Evolutionary conservation across 2,329 filamentous ascomycete genomes (phyloP).

Genomic region (Beauveria rudraprayagi): DNA sequence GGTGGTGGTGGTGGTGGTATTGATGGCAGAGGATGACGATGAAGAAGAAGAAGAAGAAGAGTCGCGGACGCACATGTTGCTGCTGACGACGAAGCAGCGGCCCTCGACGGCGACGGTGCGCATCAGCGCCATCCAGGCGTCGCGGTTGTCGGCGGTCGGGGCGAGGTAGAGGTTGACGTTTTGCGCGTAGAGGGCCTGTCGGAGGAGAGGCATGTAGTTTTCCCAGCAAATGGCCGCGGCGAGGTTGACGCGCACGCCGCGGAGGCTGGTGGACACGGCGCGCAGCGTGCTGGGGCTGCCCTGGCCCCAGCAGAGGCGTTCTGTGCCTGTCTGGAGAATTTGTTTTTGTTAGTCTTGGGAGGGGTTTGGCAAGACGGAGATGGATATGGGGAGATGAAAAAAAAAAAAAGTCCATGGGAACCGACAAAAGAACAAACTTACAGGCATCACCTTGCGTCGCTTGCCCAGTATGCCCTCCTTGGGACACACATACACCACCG

Average conservation of each 20-base stretch:
- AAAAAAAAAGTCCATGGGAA: too few relatives aligned
- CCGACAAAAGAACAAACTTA: slow-evolving; percentile 31
- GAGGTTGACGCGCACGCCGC: slow-evolving; percentile 70
- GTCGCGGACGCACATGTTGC: slow-evolving; percentile 64
- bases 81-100: slow-evolving; percentile 74
- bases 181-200: slow-evolving; percentile 77
- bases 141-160: slow-evolving; percentile 77
- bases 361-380: neutral
- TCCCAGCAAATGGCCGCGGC: slow-evolving; percentile 94
- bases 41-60: too few relatives aligned
- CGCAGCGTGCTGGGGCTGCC: slow-evolving; percentile 70
- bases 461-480: slow-evolving; percentile 67
- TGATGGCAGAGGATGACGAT: too few relatives aligned
- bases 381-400: too few relatives aligned
- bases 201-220: slow-evolving; percentile 86
- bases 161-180: slow-evolving; percentile 89
- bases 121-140: slow-evolving; percentile 78
- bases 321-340: slow-evolving; percentile 57
- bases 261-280: slow-evolving; percentile 71
- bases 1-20: neutral
- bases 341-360: neutral
- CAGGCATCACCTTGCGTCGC: slow-evolving; percentile 85
- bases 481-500: slow-evolving; percentile 75
- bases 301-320: slow-evolving; percentile 83
- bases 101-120: slow-evolving; percentile 75